A percentile compares a stretch with the other conserved stretches of the same genome.
Conservation (phyloP, 805 yeast species). For the Candida palmyrensis region DNA sequence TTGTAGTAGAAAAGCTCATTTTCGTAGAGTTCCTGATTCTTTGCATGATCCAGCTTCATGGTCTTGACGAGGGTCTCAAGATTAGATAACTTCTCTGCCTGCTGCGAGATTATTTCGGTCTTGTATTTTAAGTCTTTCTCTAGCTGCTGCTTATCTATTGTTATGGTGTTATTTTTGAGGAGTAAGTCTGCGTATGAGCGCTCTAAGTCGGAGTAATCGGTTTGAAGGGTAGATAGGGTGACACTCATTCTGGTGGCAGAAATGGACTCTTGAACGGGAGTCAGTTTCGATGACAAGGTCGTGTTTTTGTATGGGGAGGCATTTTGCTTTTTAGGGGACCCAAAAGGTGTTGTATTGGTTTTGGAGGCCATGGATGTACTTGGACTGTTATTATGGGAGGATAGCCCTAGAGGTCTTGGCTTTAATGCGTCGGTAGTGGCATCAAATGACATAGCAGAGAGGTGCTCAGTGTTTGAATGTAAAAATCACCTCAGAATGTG, state of each 20-base stretch:
- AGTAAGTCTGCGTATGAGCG: conserved; percentile 28
- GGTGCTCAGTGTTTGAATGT: too few species aligned
- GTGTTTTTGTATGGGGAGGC: too few species aligned
- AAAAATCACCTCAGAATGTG: too few species aligned
- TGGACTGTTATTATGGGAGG: conserved; percentile 4
- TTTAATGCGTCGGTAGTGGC: too few species aligned
- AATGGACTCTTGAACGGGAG: too few species aligned
- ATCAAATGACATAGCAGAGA: too few species aligned
- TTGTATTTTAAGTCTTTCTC: conserved; percentile 26
- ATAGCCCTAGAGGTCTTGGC: conserved; percentile 7
- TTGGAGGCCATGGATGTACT: conserved; percentile 6
- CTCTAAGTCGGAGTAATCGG: conserved; percentile 8
- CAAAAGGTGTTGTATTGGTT: conserved; percentile 8
- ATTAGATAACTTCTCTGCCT: conserved; percentile 16
- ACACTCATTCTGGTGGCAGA: background rate
- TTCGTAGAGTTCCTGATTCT: conserved; percentile 21
- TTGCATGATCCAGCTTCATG: conserved; percentile 23
- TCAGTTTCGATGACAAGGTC: too few species aligned
- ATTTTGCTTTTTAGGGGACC: too few species aligned
- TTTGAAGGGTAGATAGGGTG: background rate
- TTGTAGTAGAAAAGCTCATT: conserved; percentile 28
- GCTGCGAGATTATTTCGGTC: conserved; percentile 20
- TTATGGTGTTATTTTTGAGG: conserved; percentile 18
- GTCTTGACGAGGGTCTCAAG: conserved; percentile 24
- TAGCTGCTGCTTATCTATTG: conserved; percentile 23